phyloP scores from a whole-genome alignment of 2,329 filamentous ascomycete species.

The Botrytis paeoniae region DNA sequence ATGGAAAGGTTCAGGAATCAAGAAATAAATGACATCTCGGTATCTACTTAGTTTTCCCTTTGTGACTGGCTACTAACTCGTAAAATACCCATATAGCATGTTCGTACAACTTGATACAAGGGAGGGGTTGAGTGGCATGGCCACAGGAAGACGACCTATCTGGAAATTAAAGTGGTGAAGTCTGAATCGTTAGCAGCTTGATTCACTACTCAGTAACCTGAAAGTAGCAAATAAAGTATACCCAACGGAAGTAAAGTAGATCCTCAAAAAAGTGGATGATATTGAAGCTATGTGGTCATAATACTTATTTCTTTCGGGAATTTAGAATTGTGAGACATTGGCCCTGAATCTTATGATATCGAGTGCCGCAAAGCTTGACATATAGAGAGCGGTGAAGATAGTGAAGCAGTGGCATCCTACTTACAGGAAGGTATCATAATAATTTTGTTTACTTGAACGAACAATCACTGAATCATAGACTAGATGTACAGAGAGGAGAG shows the following conservation, averaged over 20 bases:
- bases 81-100: background rate
- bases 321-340: constrained; percentile 12
- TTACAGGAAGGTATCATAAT: background rate
- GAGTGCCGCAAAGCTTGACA: constrained; percentile 6
- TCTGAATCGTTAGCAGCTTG: background rate
- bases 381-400: constrained; percentile 11
- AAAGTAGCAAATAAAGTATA: constrained; percentile 6
- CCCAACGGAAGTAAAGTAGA: background rate
- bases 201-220: background rate
- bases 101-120: background rate
- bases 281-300: constrained; percentile 7
- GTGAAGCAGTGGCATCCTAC: background rate
- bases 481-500: background rate
- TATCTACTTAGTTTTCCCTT: background rate
- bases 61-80: background rate
- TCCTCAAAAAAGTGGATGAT: background rate
- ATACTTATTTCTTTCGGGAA: background rate
- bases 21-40: background rate
- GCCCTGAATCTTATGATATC: constrained; percentile 15
- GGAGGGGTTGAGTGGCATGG: background rate
- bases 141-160: background rate
- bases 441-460: background rate
- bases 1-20: background rate
- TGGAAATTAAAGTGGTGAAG: constrained; percentile 14
- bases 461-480: background rate